phyloP scores from a whole-genome alignment of 306 rosid species.

The Luffa acutangula region DNA sequence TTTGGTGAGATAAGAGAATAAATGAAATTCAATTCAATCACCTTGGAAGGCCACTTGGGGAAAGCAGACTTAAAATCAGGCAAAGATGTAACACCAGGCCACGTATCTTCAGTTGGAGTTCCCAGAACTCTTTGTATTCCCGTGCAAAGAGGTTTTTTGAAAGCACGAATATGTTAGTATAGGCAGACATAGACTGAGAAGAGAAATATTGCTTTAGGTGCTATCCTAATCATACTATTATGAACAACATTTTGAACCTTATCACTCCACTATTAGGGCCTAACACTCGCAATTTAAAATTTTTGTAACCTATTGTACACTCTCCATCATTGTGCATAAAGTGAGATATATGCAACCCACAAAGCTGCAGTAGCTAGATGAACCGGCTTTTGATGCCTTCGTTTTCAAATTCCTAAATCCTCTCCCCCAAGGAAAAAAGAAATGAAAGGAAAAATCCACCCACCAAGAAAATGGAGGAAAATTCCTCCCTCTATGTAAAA shows the following conservation, averaged over 20 bases:
- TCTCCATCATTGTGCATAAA: neutral
- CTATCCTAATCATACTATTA: neutral
- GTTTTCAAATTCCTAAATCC: neutral
- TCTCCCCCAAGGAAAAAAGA: neutral
- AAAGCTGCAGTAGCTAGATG: neutral
- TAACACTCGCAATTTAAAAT: neutral
- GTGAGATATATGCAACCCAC: neutral
- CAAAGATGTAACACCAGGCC: conserved; percentile 97
- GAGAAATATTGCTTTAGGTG: neutral
- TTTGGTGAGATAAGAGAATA: neutral
- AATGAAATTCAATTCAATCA: conserved; percentile 13
- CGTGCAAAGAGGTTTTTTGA: neutral
- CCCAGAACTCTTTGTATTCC: conserved; percentile 68
- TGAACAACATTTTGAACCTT: neutral
- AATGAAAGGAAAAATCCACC: neutral
- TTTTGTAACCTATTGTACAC: neutral
- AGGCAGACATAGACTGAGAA: neutral
- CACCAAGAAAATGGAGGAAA: neutral
- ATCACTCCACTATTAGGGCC: neutral
- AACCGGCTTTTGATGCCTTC: neutral
- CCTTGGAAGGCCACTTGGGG: conserved; percentile 90
- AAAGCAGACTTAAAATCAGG: conserved; percentile 94
- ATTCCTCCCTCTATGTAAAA: neutral
- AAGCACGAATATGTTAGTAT: conserved; percentile 2
- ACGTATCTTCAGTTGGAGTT: conserved; percentile 84